Evolutionary conservation across 2,329 filamentous ascomycete genomes (phyloP).

Genomic region (Neofusicoccum laricinum): DNA sequence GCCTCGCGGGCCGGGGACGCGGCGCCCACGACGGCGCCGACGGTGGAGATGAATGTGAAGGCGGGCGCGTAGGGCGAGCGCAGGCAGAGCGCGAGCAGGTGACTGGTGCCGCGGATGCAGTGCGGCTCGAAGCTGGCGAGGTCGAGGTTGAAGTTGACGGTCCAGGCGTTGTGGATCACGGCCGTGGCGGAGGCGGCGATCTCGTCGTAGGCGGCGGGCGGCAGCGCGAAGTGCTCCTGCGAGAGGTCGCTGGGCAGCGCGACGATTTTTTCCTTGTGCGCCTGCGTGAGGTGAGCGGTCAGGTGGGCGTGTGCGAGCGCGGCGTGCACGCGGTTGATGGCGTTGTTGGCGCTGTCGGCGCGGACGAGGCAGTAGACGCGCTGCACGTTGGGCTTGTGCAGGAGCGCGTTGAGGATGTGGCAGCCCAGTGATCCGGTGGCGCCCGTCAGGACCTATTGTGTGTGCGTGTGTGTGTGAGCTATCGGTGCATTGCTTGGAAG

Average conservation of each 20-base stretch:
- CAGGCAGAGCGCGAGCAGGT: slow-evolving; percentile 39
- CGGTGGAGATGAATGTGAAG: slow-evolving; percentile 10
- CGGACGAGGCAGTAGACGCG: slow-evolving; percentile 52
- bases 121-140: slow-evolving; percentile 46
- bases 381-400: slow-evolving; percentile 22
- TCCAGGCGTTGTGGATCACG: slow-evolving; percentile 54
- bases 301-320: slow-evolving; percentile 33
- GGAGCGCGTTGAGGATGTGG: slow-evolving; percentile 46
- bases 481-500: no score
- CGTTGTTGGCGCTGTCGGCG: slow-evolving; percentile 24
- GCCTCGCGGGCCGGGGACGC: neutral
- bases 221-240: slow-evolving; percentile 37
- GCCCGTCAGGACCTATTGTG: slow-evolving; percentile 53
- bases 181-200: slow-evolving; percentile 29
- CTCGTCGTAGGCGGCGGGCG: slow-evolving; percentile 20
- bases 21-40: neutral
- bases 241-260: slow-evolving; percentile 32
- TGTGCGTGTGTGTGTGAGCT: no score
- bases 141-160: slow-evolving; percentile 55
- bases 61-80: neutral
- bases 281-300: slow-evolving; percentile 22
- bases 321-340: slow-evolving; percentile 27
- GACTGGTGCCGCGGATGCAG: slow-evolving; percentile 38
- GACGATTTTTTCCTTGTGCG: slow-evolving; percentile 26
- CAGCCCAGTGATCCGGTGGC: slow-evolving; percentile 62